These are phyloP conservation scores for Cryphonectria japonica DNA, from an alignment of 2,329 filamentous ascomycete species.

Conservation along the genomic window DNA sequence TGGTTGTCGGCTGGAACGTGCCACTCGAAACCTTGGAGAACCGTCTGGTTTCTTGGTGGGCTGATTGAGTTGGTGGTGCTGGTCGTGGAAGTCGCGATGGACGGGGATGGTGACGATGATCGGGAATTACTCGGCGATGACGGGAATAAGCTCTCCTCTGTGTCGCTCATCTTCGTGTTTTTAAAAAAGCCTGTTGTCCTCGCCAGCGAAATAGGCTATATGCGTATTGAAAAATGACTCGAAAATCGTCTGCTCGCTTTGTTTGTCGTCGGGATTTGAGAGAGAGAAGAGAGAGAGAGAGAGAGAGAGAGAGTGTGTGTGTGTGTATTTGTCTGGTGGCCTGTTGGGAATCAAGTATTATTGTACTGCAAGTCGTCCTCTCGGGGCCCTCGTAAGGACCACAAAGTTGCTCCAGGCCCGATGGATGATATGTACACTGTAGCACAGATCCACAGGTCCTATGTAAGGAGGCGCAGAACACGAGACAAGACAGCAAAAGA, in stretches of 20 bases:
- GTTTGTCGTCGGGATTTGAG: not conserved
- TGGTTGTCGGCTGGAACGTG: slow-evolving; percentile 63
- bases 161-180: not conserved
- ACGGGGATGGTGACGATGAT: not conserved
- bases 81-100: not conserved
- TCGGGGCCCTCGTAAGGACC: not conserved
- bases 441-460: not conserved
- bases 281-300: no score
- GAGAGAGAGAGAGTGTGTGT: no score
- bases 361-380: not conserved
- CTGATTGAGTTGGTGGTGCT: not conserved
- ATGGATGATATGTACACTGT: not conserved
- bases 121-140: not conserved
- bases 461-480: not conserved
- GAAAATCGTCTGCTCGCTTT: not conserved
- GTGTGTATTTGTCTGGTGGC: not conserved
- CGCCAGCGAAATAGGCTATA: not conserved
- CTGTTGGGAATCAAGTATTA: not conserved
- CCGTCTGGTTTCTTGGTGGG: slow-evolving; percentile 45
- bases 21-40: slow-evolving; percentile 76
- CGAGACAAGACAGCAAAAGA: not conserved
- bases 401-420: not conserved
- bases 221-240: not conserved
- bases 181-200: not conserved
- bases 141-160: not conserved